These are phyloP conservation scores for Tylopilus sp. DNA, from an alignment of 1,284 basidiomycete genomes.

Conservation along the genomic window DNA sequence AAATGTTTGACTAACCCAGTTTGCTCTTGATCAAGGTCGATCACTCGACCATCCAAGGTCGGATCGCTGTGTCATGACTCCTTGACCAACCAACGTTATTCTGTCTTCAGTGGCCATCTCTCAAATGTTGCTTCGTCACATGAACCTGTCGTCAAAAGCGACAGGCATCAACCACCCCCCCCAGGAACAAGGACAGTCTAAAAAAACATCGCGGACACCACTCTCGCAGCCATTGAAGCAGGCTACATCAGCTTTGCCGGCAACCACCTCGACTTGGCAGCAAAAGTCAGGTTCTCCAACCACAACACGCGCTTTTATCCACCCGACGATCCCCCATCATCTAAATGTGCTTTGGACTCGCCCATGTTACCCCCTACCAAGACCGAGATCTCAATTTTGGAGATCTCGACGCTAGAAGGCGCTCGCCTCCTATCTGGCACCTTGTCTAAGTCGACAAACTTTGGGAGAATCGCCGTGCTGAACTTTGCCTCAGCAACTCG, in stretches of 20 bases:
- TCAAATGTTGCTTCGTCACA: not conserved
- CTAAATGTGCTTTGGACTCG: constrained; percentile 35
- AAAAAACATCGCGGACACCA: constrained; percentile 33
- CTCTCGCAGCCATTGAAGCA: constrained; percentile 28
- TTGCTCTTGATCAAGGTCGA: too few relatives aligned
- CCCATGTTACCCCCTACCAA: constrained; percentile 11
- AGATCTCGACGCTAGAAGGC: constrained; percentile 54
- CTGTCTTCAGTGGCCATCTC: too few relatives aligned
- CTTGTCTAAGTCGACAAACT: constrained; percentile 19
- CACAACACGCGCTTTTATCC: constrained; percentile 42
- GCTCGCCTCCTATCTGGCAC: constrained; percentile 32
- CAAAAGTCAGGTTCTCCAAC: constrained; percentile 32
- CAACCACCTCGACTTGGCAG: constrained; percentile 33
- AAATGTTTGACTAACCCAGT: too few relatives aligned
- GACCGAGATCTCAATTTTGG: constrained; percentile 42
- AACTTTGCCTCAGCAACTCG: constrained; percentile 69
- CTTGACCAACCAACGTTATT: not conserved
- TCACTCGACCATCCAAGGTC: too few relatives aligned
- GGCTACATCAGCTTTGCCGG: constrained; percentile 26
- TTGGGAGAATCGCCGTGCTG: constrained; percentile 51
- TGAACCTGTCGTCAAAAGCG: not conserved
- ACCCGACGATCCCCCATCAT: constrained; percentile 36
- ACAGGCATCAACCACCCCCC: not conserved
- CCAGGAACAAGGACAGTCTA: constrained; percentile 18
- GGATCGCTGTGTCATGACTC: too few relatives aligned